These are phyloP conservation scores for Selaginella tamariscina DNA, from an alignment of 75 land plant species.

Conservation along the genomic window DNA sequence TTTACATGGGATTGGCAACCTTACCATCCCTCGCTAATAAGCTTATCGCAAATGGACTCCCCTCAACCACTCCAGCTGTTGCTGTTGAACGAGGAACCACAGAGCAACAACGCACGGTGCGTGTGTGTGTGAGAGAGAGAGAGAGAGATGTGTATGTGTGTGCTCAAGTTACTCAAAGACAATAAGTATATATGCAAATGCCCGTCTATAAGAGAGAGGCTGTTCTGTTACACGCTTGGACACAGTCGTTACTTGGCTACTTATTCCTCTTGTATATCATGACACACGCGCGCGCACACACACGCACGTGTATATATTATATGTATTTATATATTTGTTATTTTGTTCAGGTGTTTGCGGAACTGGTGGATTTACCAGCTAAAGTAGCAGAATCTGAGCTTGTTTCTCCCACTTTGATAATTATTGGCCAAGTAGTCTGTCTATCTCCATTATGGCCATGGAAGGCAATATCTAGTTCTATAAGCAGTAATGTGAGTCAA, in stretches of 20 bases:
- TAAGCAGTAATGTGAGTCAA: not conserved
- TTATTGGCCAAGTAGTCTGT: slow-evolving; percentile 89
- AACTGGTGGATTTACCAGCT: slow-evolving; percentile 46
- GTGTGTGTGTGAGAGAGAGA: too few species aligned
- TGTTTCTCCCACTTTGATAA: slow-evolving; percentile 76
- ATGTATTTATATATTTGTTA: not conserved
- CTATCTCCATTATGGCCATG: slow-evolving; percentile 78
- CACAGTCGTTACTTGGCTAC: not conserved
- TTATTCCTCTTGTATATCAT: not conserved
- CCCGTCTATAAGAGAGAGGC: slow-evolving; percentile 10
- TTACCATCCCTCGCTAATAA: slow-evolving; percentile 61
- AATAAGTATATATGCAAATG: not conserved
- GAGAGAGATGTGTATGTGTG: too few species aligned
- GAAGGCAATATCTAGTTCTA: not conserved
- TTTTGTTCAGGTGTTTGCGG: slow-evolving; percentile 62
- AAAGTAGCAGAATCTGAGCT: slow-evolving; percentile 44
- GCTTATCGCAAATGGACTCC: slow-evolving; percentile 61
- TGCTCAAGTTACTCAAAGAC: not conserved
- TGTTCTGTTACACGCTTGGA: not conserved
- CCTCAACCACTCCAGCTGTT: slow-evolving; percentile 61
- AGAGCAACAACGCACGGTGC: slow-evolving; percentile 72
- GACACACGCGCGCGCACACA: not conserved
- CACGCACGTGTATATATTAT: not conserved
- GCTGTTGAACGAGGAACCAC: slow-evolving; percentile 93
- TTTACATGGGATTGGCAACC: slow-evolving; percentile 95